phyloP scores from a whole-genome alignment of 1,284 basidiomycete species.

The Leccinum subrobustum region DNA sequence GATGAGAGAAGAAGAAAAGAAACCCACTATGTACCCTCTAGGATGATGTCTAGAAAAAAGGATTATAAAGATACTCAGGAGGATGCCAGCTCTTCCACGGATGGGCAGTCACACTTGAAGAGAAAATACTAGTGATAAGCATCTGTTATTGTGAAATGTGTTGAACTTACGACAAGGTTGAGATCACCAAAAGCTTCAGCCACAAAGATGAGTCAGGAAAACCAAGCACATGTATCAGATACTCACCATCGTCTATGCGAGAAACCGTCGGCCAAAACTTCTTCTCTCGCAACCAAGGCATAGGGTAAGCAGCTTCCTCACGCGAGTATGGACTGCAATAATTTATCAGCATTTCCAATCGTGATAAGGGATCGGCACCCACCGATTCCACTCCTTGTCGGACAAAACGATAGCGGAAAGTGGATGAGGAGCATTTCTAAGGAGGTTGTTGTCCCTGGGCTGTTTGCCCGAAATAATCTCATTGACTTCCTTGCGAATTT shows the following conservation, averaged over 20 bases:
- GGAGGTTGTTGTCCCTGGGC: conserved; percentile 84
- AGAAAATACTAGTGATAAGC: conserved; percentile 10
- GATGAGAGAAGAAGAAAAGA: conserved; percentile 19
- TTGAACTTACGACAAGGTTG: conserved; percentile 68
- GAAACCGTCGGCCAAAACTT: conserved; percentile 96
- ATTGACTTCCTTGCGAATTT: conserved; percentile 89
- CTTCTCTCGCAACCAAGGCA: conserved; percentile 73
- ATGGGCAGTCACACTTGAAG: conserved; percentile 81
- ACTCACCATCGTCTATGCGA: conserved; percentile 86
- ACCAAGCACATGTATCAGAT: neutral
- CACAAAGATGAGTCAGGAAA: conserved; percentile 1
- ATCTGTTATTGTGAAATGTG: neutral
- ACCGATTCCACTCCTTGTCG: conserved; percentile 84
- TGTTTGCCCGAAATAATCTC: conserved; percentile 86
- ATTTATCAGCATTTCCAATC: neutral
- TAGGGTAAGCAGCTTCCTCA: conserved; percentile 81
- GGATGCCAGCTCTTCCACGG: conserved; percentile 71
- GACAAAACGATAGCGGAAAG: conserved; percentile 69
- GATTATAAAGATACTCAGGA: conserved; percentile 19
- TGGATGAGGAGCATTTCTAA: conserved; percentile 95
- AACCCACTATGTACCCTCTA: conserved; percentile 33
- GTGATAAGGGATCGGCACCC: conserved; percentile 24
- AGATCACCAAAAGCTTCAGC: conserved; percentile 74
- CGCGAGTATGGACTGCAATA: conserved; percentile 76
- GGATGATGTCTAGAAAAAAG: conserved; percentile 10